These are phyloP conservation scores for Cichorium intybus DNA, from an alignment of 140 eudicot species.

Conservation along the genomic window DNA sequence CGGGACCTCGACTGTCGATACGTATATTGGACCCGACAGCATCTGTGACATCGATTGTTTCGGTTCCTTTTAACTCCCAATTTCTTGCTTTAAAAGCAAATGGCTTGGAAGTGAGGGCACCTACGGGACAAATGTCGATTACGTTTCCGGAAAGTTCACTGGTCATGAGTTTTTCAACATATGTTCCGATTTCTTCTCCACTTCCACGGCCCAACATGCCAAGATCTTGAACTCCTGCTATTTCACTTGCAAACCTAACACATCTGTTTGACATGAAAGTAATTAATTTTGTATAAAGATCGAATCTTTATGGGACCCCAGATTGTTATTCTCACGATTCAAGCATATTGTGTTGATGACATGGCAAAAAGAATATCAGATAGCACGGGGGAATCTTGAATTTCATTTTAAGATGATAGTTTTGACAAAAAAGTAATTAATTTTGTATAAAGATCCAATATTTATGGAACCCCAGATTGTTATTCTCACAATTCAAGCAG, in stretches of 20 bases:
- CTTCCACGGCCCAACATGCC: conserved; percentile 99
- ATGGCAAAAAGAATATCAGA: too few relatives aligned
- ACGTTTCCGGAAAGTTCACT: conserved; percentile 99
- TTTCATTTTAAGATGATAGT: too few relatives aligned
- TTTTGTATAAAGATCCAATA: too few relatives aligned
- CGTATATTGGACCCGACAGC: conserved; percentile 97
- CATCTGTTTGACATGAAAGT: conserved; percentile 50
- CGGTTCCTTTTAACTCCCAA: conserved; percentile 99
- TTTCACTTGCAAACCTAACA: conserved; percentile 91
- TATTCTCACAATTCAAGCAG: too few relatives aligned
- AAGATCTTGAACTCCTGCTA: conserved; percentile 97
- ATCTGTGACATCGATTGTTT: conserved; percentile 90
- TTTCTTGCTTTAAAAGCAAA: conserved; percentile 97
- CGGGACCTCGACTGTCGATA: conserved; percentile 93
- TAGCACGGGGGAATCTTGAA: too few relatives aligned
- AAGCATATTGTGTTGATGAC: too few relatives aligned
- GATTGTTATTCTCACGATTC: too few relatives aligned
- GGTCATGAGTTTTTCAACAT: conserved; percentile 94
- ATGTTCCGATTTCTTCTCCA: conserved; percentile 98
- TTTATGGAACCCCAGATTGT: too few relatives aligned
- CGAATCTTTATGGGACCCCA: too few relatives aligned
- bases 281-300: too few relatives aligned
- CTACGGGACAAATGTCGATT: conserved; percentile 97
- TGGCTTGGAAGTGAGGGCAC: conserved; percentile 95
- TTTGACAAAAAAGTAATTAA: too few relatives aligned